A percentile compares a stretch with the other conserved stretches of the same genome.
Evolutionary conservation across 2,329 filamentous ascomycete species (phyloP).

Genomic region (Cladophialophora yegresii): DNA sequence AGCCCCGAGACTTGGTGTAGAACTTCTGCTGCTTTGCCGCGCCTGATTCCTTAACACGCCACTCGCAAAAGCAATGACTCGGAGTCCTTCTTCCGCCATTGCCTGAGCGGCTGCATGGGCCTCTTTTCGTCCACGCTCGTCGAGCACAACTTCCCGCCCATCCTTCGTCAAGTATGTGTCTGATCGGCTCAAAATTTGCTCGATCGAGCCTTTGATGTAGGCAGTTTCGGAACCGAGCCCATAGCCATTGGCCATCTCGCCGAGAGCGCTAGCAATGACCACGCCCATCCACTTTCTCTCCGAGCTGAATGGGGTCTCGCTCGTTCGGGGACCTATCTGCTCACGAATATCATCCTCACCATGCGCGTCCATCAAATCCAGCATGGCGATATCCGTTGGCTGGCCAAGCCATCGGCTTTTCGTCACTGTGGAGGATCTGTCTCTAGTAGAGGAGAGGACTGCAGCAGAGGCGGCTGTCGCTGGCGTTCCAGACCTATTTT

Average conservation of each 20-base stretch:
- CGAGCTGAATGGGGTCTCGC: constrained; percentile 93
- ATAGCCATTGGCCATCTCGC: constrained; percentile 53
- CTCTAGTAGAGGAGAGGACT: constrained; percentile 80
- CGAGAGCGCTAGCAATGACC: constrained; percentile 62
- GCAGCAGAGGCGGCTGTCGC: constrained; percentile 72
- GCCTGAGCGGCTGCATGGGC: constrained; percentile 76
- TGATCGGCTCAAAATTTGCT: constrained; percentile 80
- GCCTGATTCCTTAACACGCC: constrained; percentile 61
- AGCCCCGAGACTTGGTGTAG: constrained; percentile 42
- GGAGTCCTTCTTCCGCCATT: constrained; percentile 85
- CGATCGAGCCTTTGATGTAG: constrained; percentile 93
- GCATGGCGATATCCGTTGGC: constrained; percentile 94
- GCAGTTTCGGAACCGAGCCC: constrained; percentile 72
- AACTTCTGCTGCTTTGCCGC: constrained; percentile 56
- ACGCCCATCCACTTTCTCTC: constrained; percentile 99
- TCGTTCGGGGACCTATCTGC: constrained; percentile 75
- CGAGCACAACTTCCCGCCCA: constrained; percentile 81
- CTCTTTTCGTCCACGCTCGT: constrained; percentile 71
- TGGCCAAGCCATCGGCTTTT: constrained; percentile 95
- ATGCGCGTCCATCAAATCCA: constrained; percentile 88
- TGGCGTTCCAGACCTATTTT: constrained; percentile 67
- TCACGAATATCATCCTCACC: constrained; percentile 89
- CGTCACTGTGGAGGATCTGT: constrained; percentile 59
- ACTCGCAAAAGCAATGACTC: constrained; percentile 91
- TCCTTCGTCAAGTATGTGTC: constrained; percentile 87